Percentiles rank a stretch among this genome's conserved stretches.
Evolutionary conservation across 2,329 filamentous ascomycete genomes (phyloP).

Genomic region (Claviceps sp.): DNA sequence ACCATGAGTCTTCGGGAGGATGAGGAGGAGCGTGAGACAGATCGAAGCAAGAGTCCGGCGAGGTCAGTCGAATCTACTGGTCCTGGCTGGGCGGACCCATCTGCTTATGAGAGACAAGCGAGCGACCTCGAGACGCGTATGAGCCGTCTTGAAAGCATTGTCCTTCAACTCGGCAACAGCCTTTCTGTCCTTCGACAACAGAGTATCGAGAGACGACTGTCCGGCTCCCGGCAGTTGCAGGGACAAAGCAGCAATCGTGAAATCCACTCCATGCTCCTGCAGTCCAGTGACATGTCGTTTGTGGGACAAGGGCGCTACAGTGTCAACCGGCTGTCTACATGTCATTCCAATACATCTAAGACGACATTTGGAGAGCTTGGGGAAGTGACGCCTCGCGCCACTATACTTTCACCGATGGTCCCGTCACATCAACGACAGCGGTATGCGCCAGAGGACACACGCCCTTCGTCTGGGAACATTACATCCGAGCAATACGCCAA

Average conservation of each 20-base stretch:
- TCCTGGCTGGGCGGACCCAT: constrained; percentile 24
- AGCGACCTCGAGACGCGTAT: constrained; percentile 37
- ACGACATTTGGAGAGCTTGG: constrained; percentile 33
- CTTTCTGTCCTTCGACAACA: constrained; percentile 24
- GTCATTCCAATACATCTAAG: constrained; percentile 27
- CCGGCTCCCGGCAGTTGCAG: not conserved
- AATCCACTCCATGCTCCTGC: not conserved
- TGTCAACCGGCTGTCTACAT: constrained; percentile 19
- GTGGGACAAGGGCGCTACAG: constrained; percentile 1
- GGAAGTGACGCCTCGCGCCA: constrained; percentile 27
- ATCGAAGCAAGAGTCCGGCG: not conserved
- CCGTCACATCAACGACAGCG: constrained; percentile 27
- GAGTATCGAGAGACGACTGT: constrained; percentile 16
- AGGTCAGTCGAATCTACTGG: not conserved
- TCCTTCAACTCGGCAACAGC: constrained; percentile 35
- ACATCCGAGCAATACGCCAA: constrained; percentile 35
- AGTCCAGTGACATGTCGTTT: not conserved
- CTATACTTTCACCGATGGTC: constrained; percentile 17
- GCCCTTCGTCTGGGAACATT: constrained; percentile 17
- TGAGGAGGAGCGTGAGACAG: not conserved
- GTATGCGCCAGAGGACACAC: constrained; percentile 10
- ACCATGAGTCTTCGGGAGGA: not conserved
- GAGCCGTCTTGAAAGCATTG: constrained; percentile 37
- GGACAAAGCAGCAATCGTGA: not conserved
- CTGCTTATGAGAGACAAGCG: constrained; percentile 40